phyloP scores from a whole-genome alignment of 176 grass and related monocot genomes.

The Dendrocalamus sinicus region DNA sequence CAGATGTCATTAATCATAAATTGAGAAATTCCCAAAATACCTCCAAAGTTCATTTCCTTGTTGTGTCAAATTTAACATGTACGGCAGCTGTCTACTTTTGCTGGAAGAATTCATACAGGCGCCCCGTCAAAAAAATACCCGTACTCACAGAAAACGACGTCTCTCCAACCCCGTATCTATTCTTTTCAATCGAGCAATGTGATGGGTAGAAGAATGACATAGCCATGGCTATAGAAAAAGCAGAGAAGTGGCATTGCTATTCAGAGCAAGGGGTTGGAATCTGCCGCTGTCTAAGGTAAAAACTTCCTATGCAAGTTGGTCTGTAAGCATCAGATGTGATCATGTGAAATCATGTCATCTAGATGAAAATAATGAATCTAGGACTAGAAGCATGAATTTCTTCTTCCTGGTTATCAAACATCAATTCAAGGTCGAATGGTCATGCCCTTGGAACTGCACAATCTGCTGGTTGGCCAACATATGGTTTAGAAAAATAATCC shows the following conservation, averaged over 20 bases:
- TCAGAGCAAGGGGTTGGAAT: constrained; percentile 20
- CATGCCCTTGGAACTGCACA: background rate
- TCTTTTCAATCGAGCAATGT: background rate
- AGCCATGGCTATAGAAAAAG: background rate
- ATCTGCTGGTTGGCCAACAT: background rate
- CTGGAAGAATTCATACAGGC: background rate
- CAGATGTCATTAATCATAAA: no score
- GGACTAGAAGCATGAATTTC: background rate
- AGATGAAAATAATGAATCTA: background rate
- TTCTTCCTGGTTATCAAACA: background rate
- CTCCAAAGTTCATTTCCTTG: no score
- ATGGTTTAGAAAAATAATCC: background rate
- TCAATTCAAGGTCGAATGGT: background rate
- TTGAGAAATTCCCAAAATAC: no score
- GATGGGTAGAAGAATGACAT: background rate
- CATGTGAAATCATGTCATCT: background rate
- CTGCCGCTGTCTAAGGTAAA: background rate
- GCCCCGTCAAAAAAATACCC: background rate
- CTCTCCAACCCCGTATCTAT: background rate
- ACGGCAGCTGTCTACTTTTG: no score
- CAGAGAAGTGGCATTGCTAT: background rate
- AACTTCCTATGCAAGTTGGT: background rate
- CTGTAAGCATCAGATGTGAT: background rate
- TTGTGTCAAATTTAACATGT: background rate
- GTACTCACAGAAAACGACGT: background rate